Percentiles rank a stretch among this genome's conserved stretches.
Evolutionary conservation across 192 early-diverging fungal genomes (phyloP).

Genomic region (Entomortierella beljakovae): DNA sequence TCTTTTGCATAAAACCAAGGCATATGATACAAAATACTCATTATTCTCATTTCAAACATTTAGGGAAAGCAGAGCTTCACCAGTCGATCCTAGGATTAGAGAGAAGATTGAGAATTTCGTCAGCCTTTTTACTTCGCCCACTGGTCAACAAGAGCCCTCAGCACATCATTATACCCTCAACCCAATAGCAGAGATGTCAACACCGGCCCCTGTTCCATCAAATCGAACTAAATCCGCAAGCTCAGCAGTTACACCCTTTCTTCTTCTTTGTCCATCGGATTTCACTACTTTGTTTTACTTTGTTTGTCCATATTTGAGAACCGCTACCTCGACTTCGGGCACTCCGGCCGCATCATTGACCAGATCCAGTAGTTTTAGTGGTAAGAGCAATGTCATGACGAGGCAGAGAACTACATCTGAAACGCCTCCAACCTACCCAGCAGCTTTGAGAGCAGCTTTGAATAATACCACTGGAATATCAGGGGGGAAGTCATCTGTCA

Average conservation of each 20-base stretch:
- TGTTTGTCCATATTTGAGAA: slow-evolving; percentile 42
- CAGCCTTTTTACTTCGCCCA: slow-evolving; percentile 10
- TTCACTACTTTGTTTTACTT: slow-evolving; percentile 54
- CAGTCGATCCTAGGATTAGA: slow-evolving; percentile 29
- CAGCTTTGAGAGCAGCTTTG: slow-evolving; percentile 17
- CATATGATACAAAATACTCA: not conserved
- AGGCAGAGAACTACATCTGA: slow-evolving; percentile 47
- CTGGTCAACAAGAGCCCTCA: not conserved
- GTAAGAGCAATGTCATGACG: slow-evolving; percentile 19
- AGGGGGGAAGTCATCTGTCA: not conserved
- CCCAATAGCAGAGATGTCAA: slow-evolving; percentile 24
- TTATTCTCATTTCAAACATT: not conserved
- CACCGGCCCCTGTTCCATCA: slow-evolving; percentile 20
- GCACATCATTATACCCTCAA: slow-evolving; percentile 30
- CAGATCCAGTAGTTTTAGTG: slow-evolving; percentile 45
- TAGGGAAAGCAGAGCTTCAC: slow-evolving; percentile 30
- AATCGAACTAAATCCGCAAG: not conserved
- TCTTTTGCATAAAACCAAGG: not conserved
- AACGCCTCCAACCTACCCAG: slow-evolving; percentile 40
- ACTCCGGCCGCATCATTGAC: slow-evolving; percentile 24
- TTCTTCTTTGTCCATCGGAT: slow-evolving; percentile 54
- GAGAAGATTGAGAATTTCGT: slow-evolving; percentile 26
- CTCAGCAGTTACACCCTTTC: slow-evolving; percentile 28
- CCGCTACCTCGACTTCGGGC: slow-evolving; percentile 2
- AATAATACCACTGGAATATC: not conserved